Evolutionary conservation across 2,329 filamentous ascomycete species (phyloP).

Genomic region (Alternaria infectoria): DNA sequence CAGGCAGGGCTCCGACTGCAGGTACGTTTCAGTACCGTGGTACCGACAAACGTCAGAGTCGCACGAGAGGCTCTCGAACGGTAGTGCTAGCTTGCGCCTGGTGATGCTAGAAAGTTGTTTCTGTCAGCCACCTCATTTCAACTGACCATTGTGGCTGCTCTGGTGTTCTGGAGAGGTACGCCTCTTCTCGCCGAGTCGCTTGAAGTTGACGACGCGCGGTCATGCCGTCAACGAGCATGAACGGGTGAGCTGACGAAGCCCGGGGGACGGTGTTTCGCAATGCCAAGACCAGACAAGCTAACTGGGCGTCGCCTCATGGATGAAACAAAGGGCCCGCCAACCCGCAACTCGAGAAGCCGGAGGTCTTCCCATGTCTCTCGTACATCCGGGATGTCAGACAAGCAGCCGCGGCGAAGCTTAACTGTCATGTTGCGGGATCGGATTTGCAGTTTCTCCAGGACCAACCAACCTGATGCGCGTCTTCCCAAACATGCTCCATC

Average conservation of each 20-base stretch:
- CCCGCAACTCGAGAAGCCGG: slow-evolving; percentile 13
- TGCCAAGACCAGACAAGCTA: slow-evolving; percentile 32
- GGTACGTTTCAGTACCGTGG: slow-evolving; percentile 30
- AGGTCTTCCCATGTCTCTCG: slow-evolving; percentile 3
- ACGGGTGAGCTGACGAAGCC: slow-evolving; percentile 26
- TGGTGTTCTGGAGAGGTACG: background rate
- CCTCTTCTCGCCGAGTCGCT: background rate
- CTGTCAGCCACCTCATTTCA: background rate
- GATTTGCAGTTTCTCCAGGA: slow-evolving; percentile 1
- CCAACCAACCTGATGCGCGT: slow-evolving; percentile 5
- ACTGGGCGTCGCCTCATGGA: slow-evolving; percentile 13
- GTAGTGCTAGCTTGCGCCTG: background rate
- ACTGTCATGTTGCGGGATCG: slow-evolving; percentile 12
- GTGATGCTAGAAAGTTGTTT: background rate
- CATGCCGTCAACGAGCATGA: slow-evolving; percentile 16
- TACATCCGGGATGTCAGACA: slow-evolving; percentile 28
- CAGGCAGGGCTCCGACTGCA: slow-evolving; percentile 21
- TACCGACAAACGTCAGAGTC: slow-evolving; percentile 2
- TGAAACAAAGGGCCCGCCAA: slow-evolving; percentile 24
- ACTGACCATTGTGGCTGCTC: background rate
- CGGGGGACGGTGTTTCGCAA: slow-evolving; percentile 28
- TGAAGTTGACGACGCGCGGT: slow-evolving; percentile 13
- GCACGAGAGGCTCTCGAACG: background rate
- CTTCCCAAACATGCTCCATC: slow-evolving; percentile 10
- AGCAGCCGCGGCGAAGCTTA: slow-evolving; percentile 37